Conservation (phyloP, 1,284 basidiomycete species). For the Sphagnurus paluster region DNA sequence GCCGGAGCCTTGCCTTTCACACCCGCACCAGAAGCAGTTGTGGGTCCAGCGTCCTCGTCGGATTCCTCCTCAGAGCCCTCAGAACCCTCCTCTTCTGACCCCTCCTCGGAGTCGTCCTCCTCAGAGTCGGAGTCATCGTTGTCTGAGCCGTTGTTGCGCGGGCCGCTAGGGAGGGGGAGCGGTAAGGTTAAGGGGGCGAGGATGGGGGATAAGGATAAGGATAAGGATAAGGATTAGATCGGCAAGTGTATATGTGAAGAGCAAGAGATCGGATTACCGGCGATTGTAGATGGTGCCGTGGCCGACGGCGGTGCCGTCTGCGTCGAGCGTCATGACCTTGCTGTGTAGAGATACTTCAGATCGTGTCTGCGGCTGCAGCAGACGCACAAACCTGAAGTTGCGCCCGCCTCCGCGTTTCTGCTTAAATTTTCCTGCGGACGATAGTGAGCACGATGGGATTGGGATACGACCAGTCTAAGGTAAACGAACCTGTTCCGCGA, state of each 20-base stretch:
- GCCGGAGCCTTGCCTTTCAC: conserved; percentile 33
- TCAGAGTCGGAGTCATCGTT: conserved; percentile 27
- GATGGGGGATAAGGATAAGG: no score
- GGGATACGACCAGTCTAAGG: not conserved
- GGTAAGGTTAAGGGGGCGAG: no score
- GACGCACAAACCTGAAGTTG: conserved; percentile 60
- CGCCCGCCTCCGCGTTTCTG: conserved; percentile 85
- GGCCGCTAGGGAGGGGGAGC: conserved; percentile 10
- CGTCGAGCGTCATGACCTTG: conserved; percentile 58
- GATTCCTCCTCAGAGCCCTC: conserved; percentile 35
- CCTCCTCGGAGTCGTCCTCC: conserved; percentile 27
- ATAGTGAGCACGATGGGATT: not conserved
- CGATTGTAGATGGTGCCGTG: conserved; percentile 39
- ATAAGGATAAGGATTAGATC: conserved; percentile 19
- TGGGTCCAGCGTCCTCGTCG: conserved; percentile 37
- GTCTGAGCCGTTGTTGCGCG: conserved; percentile 22
- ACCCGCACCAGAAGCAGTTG: no score
- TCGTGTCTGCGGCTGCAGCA: not conserved
- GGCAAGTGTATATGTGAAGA: not conserved
- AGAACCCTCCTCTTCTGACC: conserved; percentile 32
- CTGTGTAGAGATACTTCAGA: conserved; percentile 33
- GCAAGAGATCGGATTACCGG: conserved; percentile 33
- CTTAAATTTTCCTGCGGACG: conserved; percentile 72
- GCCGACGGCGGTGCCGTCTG: conserved; percentile 58
- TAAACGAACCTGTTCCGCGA: conserved; percentile 51